phyloP scores from a whole-genome alignment of 495 filamentous ascomycete species.

The Staphylotrichum tortipilum region DNA sequence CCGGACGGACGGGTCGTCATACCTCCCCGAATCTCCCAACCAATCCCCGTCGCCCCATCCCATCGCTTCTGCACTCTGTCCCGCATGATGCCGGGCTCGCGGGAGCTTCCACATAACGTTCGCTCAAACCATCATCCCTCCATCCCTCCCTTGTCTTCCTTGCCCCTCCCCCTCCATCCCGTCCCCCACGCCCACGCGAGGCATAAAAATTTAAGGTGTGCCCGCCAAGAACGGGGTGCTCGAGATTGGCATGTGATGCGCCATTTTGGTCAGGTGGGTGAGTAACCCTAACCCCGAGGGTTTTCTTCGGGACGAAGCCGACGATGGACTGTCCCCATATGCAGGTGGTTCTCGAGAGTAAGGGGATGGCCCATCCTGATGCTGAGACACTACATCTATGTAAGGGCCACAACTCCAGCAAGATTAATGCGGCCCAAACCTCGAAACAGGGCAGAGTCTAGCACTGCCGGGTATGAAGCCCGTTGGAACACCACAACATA shows the following conservation, averaged over 20 bases:
- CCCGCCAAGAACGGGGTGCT: neutral
- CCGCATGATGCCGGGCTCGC: neutral
- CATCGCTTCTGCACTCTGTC: neutral
- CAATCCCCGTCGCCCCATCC: neutral
- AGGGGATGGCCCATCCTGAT: no score
- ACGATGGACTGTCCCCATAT: neutral
- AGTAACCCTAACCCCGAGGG: conserved; percentile 4
- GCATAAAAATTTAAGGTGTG: neutral
- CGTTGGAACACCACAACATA: no score
- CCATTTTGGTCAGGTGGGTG: conserved; percentile 1
- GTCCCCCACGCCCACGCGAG: neutral
- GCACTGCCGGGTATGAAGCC: no score
- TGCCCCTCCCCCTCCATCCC: no score
- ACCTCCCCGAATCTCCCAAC: neutral
- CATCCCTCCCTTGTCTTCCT: no score
- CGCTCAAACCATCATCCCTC: no score
- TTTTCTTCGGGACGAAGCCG: no score
- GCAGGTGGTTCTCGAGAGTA: no score
- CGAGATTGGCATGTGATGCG: conserved; percentile 9
- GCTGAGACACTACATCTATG: neutral
- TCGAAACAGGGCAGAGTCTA: no score
- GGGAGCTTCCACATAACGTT: no score
- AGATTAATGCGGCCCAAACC: no score
- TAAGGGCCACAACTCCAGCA: no score
- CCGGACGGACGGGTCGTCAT: neutral